Evolutionary conservation across 2,329 filamentous ascomycete genomes (phyloP).

Genomic region (Orbilia ellipsospora): DNA sequence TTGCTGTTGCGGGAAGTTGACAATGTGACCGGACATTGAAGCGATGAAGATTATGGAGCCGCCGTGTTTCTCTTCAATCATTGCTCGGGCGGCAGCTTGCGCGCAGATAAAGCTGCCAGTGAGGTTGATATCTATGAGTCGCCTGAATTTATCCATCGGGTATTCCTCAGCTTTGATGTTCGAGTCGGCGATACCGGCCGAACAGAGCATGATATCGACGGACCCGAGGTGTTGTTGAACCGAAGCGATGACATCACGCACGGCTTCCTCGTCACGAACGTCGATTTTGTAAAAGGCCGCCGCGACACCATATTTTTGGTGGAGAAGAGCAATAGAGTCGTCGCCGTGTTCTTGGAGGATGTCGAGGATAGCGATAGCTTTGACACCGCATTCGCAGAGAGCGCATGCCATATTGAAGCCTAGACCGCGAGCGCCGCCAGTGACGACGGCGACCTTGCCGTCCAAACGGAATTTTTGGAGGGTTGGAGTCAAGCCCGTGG

Average conservation of each 20-base stretch:
- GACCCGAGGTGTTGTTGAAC: slow-evolving; percentile 74
- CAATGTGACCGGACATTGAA: slow-evolving; percentile 83
- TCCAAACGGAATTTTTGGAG: slow-evolving; percentile 76
- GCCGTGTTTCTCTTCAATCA: slow-evolving; percentile 77
- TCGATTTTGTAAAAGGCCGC: slow-evolving; percentile 83
- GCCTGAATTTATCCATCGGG: slow-evolving; percentile 79
- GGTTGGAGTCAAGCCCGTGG: slow-evolving; percentile 68
- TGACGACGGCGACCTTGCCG: slow-evolving; percentile 77
- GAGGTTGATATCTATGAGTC: slow-evolving; percentile 83
- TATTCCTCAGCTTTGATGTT: slow-evolving; percentile 86
- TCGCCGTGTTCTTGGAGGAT: slow-evolving; percentile 80
- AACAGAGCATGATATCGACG: slow-evolving; percentile 81
- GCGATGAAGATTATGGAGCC: slow-evolving; percentile 81
- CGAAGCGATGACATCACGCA: slow-evolving; percentile 75
- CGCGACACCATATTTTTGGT: slow-evolving; percentile 77
- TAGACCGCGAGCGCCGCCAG: slow-evolving; percentile 79
- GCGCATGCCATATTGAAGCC: slow-evolving; percentile 83
- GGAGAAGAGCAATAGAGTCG: slow-evolving; percentile 74
- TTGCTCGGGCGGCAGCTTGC: slow-evolving; percentile 76
- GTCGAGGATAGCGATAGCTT: slow-evolving; percentile 79
- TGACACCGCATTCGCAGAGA: slow-evolving; percentile 78
- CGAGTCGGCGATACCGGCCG: slow-evolving; percentile 82
- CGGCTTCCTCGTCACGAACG: slow-evolving; percentile 76
- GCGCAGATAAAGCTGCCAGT: slow-evolving; percentile 82
- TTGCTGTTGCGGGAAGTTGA: slow-evolving; percentile 88